Conservation (phyloP, 1,284 basidiomycete species). For the Pseudozyma thailandica region DNA sequence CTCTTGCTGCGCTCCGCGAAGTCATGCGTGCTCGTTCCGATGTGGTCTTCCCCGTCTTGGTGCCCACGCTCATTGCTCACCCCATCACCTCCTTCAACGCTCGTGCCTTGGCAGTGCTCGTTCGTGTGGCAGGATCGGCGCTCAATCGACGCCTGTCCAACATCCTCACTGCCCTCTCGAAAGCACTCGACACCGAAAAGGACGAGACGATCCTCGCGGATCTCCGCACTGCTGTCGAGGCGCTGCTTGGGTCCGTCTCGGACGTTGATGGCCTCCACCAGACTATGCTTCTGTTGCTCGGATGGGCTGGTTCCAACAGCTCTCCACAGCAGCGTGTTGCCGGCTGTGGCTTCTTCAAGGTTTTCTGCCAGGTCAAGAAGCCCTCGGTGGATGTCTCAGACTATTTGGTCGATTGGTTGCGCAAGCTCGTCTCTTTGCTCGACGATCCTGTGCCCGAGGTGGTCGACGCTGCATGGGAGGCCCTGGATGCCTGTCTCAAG, state of each 20-base stretch:
- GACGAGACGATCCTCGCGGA: conserved; percentile 47
- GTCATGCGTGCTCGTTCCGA: conserved; percentile 71
- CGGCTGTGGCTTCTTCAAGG: conserved; percentile 58
- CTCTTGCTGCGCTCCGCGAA: conserved; percentile 86
- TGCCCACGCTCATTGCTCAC: conserved; percentile 87
- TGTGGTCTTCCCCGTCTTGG: conserved; percentile 97
- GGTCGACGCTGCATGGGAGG: conserved; percentile 83
- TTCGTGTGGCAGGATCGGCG: conserved; percentile 90
- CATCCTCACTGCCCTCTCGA: conserved; percentile 63
- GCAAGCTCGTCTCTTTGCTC: conserved; percentile 86
- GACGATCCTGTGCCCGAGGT: conserved; percentile 82
- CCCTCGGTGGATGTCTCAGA: conserved; percentile 52
- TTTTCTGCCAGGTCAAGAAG: conserved; percentile 60
- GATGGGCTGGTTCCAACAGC: conserved; percentile 59
- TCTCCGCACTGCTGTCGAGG: conserved; percentile 49
- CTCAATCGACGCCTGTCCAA: conserved; percentile 73
- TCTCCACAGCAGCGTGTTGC: conserved; percentile 50
- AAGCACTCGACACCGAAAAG: conserved; percentile 55
- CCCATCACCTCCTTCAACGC: conserved; percentile 97
- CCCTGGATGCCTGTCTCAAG: conserved; percentile 89
- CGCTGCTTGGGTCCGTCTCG: conserved; percentile 54
- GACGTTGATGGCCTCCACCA: conserved; percentile 64
- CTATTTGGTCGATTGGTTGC: conserved; percentile 93
- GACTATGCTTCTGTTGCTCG: conserved; percentile 65
- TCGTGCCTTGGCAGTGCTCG: conserved; percentile 87